Conservation (phyloP, 1,139 yeast genomes). For the Pichia sp. region DNA sequence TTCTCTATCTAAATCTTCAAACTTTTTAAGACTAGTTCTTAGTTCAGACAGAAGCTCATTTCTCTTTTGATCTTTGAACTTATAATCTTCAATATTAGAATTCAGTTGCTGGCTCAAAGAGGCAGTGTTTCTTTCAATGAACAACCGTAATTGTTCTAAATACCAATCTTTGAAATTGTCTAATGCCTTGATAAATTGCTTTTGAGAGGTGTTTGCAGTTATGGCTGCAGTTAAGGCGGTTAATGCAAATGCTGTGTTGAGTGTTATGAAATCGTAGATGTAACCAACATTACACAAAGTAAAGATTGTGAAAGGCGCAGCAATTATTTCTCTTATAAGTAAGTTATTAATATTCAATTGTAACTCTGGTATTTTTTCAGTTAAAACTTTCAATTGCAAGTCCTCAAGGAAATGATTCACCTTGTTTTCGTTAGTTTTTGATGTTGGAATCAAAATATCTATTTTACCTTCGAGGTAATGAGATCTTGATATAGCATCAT, state of each 20-base stretch:
- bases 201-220: slow-evolving; percentile 25
- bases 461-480: slow-evolving; percentile 28
- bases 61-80: slow-evolving; percentile 11
- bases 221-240: slow-evolving; percentile 25
- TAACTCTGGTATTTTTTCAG: slow-evolving; percentile 23
- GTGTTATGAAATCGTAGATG: slow-evolving; percentile 23
- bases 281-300: slow-evolving; percentile 24
- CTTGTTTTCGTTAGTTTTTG: not conserved
- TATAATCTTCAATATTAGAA: slow-evolving; percentile 15
- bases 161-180: slow-evolving; percentile 24
- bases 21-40: not conserved
- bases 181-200: slow-evolving; percentile 16
- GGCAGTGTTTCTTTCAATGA: slow-evolving; percentile 21
- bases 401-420: slow-evolving; percentile 17
- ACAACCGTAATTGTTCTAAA: slow-evolving; percentile 21
- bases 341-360: slow-evolving; percentile 23
- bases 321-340: slow-evolving; percentile 21
- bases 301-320: slow-evolving; percentile 26
- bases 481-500: slow-evolving; percentile 21
- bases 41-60: not conserved
- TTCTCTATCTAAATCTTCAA: slow-evolving; percentile 13
- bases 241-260: slow-evolving; percentile 26
- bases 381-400: slow-evolving; percentile 18
- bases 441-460: slow-evolving; percentile 20
- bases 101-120: slow-evolving; percentile 19